phyloP scores from a whole-genome alignment of 2,329 filamentous ascomycete species.

The Zelopaecilomyces penicillatus region DNA sequence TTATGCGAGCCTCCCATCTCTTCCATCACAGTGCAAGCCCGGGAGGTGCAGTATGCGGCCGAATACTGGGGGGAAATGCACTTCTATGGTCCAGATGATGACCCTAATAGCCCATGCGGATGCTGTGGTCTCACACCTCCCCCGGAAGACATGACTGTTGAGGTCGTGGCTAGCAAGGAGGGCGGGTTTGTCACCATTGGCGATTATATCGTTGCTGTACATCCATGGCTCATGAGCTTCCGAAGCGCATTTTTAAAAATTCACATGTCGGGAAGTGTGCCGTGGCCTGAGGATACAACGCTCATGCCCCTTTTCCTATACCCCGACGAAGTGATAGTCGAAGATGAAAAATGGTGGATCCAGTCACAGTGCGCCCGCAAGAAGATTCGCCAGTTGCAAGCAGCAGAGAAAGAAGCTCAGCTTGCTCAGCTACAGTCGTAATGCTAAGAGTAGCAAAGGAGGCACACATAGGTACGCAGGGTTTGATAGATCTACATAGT shows the following conservation, averaged over 20 bases:
- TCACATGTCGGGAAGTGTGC: neutral
- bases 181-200: constrained; percentile 14
- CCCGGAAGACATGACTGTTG: neutral
- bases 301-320: neutral
- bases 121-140: neutral
- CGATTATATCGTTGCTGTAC: constrained; percentile 14
- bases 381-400: too few species aligned
- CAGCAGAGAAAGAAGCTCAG: too few species aligned
- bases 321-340: neutral
- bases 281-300: neutral
- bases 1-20: constrained; percentile 3
- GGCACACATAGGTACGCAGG: too few species aligned
- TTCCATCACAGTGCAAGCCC: neutral
- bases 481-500: too few species aligned
- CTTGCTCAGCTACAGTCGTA: too few species aligned
- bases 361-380: too few species aligned
- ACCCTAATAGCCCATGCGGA: neutral
- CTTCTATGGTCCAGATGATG: constrained; percentile 1
- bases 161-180: neutral
- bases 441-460: too few species aligned
- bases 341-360: neutral
- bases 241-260: neutral
- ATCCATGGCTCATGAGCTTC: constrained; percentile 13
- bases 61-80: neutral
- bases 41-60: neutral